Conservation (phyloP, 2,329 filamentous ascomycete species). For the Daldinia eschscholtzii region DNA sequence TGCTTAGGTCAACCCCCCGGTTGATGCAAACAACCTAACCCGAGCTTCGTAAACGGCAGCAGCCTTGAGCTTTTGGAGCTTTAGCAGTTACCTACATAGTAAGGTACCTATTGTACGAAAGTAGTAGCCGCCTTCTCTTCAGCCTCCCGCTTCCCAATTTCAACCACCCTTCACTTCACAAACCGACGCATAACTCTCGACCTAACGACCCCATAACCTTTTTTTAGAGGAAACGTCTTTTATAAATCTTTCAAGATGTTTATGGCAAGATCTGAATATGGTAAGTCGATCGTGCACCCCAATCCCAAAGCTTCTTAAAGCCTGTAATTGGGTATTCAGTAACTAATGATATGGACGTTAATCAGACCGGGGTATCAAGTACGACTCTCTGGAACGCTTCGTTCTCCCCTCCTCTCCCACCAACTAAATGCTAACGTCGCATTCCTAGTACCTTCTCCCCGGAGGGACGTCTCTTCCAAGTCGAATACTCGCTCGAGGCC, state of each 20-base stretch:
- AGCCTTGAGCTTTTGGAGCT: slow-evolving; percentile 51
- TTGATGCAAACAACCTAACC: slow-evolving; percentile 30
- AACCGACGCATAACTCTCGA: slow-evolving; percentile 20
- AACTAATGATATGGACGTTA: slow-evolving; percentile 50
- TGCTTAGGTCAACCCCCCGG: slow-evolving; percentile 1
- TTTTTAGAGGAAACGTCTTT: slow-evolving; percentile 21
- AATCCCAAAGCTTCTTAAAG: slow-evolving; percentile 35
- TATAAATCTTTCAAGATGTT: slow-evolving; percentile 81
- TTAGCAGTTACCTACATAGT: no score
- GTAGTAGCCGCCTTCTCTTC: slow-evolving; percentile 31
- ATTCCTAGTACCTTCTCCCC: slow-evolving; percentile 92
- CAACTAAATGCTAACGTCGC: slow-evolving; percentile 40
- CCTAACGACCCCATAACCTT: slow-evolving; percentile 3
- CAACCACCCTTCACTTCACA: slow-evolving; percentile 12
- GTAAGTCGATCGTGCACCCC: slow-evolving; percentile 66
- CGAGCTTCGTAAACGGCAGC: slow-evolving; percentile 54
- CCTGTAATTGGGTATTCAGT: slow-evolving; percentile 23
- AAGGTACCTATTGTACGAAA: neutral
- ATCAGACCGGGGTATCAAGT: slow-evolving; percentile 98
- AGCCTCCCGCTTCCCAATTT: slow-evolving; percentile 24
- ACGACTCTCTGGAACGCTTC: slow-evolving; percentile 55
- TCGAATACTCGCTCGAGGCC: slow-evolving; percentile 99
- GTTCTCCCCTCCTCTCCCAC: slow-evolving; percentile 17
- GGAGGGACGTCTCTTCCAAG: slow-evolving; percentile 99
- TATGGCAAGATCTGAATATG: slow-evolving; percentile 99